Percentiles rank a stretch among this genome's conserved stretches.
Conservation (phyloP, 495 filamentous ascomycete genomes). For the Opeltia flavorubescens region DNA sequence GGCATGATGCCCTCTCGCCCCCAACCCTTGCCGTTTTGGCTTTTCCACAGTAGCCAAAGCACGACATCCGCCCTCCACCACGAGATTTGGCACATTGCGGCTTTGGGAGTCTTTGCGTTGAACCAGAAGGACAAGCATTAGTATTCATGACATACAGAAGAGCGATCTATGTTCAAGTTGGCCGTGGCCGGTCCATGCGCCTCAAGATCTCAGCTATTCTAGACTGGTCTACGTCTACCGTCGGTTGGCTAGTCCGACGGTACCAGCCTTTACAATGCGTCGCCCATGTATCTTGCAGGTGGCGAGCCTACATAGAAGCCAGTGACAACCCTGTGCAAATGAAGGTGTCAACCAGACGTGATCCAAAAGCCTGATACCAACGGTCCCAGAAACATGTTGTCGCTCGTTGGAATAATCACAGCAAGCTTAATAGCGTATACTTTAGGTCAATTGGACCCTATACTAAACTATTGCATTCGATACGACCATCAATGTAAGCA, state of each 20-base stretch:
- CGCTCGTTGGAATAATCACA: not conserved
- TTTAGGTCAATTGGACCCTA: conserved; percentile 15
- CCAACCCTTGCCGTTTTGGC: no score
- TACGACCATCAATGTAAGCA: conserved; percentile 23
- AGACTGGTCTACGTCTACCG: no score
- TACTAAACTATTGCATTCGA: conserved; percentile 21
- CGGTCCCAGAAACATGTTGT: not conserved
- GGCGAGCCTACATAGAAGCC: not conserved
- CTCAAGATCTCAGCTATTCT: no score
- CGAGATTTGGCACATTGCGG: not conserved
- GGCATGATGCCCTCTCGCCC: not conserved
- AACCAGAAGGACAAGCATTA: no score
- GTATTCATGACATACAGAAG: no score
- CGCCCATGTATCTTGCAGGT: no score
- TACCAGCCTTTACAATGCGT: no score
- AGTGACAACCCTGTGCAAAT: not conserved
- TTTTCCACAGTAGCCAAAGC: no score
- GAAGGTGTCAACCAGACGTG: not conserved
- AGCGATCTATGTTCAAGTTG: no score
- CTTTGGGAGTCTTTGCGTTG: no score
- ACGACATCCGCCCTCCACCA: not conserved
- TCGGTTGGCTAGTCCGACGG: no score
- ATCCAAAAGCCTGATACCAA: not conserved
- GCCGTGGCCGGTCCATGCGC: no score
- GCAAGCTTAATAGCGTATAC: not conserved